Evolutionary conservation across 108 stramenopile genomes (phyloP).

Genomic region (Hondaea fermentalgiana): DNA sequence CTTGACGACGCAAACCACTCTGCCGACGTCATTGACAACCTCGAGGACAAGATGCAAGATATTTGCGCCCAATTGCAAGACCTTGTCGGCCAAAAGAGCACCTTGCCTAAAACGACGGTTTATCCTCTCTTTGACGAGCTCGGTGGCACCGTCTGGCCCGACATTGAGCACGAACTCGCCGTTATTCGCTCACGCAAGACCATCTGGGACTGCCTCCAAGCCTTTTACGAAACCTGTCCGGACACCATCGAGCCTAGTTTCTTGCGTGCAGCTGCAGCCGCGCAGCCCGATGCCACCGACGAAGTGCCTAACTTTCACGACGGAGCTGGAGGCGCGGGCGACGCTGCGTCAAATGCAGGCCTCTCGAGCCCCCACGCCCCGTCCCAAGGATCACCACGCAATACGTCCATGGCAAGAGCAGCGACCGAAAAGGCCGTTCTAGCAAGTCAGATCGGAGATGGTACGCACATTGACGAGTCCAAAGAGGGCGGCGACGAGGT

Average conservation of each 20-base stretch:
- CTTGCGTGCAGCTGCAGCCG: background rate
- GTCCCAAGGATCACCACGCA: too few relatives aligned
- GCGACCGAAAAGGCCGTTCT: background rate
- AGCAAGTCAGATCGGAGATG: background rate
- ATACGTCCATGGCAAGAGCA: background rate
- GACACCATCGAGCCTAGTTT: conserved; percentile 15
- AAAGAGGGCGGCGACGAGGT: background rate
- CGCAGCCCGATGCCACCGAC: background rate
- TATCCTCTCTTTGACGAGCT: conserved; percentile 53
- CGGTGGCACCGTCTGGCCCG: conserved; percentile 36
- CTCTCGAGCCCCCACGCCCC: too few relatives aligned
- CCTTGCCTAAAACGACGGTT: conserved; percentile 56
- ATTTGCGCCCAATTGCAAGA: conserved; percentile 23
- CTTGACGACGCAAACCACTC: conserved; percentile 42
- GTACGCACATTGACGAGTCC: background rate
- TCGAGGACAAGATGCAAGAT: conserved; percentile 17
- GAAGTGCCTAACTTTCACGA: background rate
- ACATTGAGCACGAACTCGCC: conserved; percentile 34
- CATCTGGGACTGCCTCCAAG: background rate
- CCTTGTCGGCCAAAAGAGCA: conserved; percentile 36
- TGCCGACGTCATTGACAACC: background rate
- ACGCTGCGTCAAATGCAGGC: too few relatives aligned
- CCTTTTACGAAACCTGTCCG: conserved; percentile 21
- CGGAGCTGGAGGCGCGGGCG: too few relatives aligned
- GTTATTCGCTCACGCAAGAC: background rate